Base-by-base conservation (phyloP, 352 stramenopile genomes). In the Phytopythium mirpurense region DNA sequence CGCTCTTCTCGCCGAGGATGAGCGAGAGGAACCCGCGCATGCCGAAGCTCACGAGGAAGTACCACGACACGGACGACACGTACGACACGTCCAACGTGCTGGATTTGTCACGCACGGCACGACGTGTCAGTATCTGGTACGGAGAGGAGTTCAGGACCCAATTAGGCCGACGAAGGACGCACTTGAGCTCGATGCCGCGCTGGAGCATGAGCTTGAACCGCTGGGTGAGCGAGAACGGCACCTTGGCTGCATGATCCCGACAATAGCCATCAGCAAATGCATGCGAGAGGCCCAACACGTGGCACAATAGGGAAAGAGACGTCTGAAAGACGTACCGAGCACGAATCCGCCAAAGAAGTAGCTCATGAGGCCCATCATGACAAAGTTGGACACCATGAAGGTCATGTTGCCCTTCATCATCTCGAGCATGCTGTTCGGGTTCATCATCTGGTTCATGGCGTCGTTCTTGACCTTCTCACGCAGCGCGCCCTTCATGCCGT, bases 1-100 rank as follows among this genome's bases (percentile, higher is more conserved):
- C 80, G 42, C 67, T 84, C 60, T 96, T 72, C 50, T 98, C 93
- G 42, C 97, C 96, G 49, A 98, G 88, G 51, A 98, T 95, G 37
- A 99, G 81, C 63, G 83, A 89, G 51, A 99, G 95, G 60, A 99
- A 98, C 38, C 89, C 93, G 58, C 95, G 89, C 59, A 99, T 89
- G 62, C 96, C 97, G 65, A 98, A 99, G 88, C 98, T 99, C 47
- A 99, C 93, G 57, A 99, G 83, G 74, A 99, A 99, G 71, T 99
- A 99, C 96, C 96, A 99, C 57, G 86, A 98, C 19, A 99, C 83
- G 49, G 84, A 97, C 26, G 83, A 98, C 24, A 99, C 97, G 71
- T 99, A 99, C 53, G 86, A 98, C 45, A 98, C 96, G 62, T 99
- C 96, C 29, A 99, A 78, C 26, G 94, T 98, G 47, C 82, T 94